Evolutionary conservation across 2,329 filamentous ascomycete species (phyloP).

Genomic region (Thielaviopsis ethacetica): DNA sequence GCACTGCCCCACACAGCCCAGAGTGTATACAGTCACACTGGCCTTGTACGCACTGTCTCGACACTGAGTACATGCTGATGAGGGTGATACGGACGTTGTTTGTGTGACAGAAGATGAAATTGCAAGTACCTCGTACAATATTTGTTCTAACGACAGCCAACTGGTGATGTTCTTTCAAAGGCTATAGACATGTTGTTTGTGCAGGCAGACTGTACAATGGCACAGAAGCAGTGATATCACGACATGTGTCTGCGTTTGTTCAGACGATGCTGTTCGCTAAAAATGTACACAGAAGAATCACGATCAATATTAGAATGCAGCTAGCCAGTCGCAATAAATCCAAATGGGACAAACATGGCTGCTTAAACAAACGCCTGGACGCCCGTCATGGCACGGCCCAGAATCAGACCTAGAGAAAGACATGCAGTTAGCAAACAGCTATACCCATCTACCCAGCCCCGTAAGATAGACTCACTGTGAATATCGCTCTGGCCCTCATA

Average conservation of each 20-base stretch:
- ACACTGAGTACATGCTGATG: background rate
- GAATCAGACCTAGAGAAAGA: constrained; percentile 39
- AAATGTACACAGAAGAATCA: too few species aligned
- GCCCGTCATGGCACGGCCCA: constrained; percentile 54
- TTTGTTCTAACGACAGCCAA: background rate
- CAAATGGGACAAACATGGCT: background rate
- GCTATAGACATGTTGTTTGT: background rate
- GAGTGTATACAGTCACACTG: background rate
- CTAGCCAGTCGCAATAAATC: background rate
- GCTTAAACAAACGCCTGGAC: constrained; percentile 61
- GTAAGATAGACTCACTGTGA: constrained; percentile 59
- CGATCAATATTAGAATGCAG: too few species aligned
- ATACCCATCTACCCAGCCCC: background rate
- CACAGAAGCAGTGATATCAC: too few species aligned
- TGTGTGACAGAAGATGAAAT: background rate
- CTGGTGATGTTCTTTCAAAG: background rate
- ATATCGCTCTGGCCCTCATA: constrained; percentile 99
- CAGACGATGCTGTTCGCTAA: too few species aligned
- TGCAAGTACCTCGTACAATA: background rate
- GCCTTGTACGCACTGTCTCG: background rate
- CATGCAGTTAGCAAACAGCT: background rate
- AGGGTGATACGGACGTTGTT: background rate
- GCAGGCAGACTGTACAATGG: background rate
- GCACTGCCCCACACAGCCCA: background rate
- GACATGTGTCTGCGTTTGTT: too few species aligned